Evolutionary conservation across 352 stramenopile species (phyloP).

Genomic region (Pythium oligandrum): DNA sequence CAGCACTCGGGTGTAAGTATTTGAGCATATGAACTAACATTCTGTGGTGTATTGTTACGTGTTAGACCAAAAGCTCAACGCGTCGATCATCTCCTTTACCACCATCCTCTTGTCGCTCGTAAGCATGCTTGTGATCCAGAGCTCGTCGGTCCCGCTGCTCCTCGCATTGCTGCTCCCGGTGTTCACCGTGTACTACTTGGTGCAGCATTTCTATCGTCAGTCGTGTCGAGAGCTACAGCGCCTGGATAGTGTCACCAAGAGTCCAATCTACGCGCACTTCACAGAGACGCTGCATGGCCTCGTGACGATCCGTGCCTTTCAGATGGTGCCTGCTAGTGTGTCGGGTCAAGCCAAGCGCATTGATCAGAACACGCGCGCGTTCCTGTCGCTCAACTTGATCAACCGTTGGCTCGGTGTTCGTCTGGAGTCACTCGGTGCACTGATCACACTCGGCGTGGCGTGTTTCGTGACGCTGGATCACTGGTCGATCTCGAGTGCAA

Average conservation of each 20-base stretch:
- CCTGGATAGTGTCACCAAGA: conserved; percentile 52
- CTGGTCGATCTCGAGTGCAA: conserved; percentile 50
- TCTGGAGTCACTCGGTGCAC: conserved; percentile 77
- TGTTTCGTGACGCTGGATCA: conserved; percentile 80
- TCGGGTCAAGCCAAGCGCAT: conserved; percentile 33
- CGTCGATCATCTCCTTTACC: conserved; percentile 33
- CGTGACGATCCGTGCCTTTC: conserved; percentile 64
- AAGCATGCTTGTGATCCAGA: conserved; percentile 54
- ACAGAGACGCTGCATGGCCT: conserved; percentile 85
- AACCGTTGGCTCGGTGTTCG: conserved; percentile 96
- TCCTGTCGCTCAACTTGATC: conserved; percentile 86
- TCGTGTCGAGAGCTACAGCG: conserved; percentile 68
- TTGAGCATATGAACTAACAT: too few species aligned
- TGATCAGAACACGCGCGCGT: conserved; percentile 79
- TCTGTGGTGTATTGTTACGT: too few species aligned
- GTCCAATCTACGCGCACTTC: conserved; percentile 91
- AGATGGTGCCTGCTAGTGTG: conserved; percentile 36
- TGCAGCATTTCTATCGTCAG: conserved; percentile 62
- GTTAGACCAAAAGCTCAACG: conserved; percentile 57
- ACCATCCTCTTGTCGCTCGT: conserved; percentile 42
- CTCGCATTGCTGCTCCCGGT: conserved; percentile 56
- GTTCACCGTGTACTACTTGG: conserved; percentile 54
- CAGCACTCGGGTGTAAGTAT: too few species aligned
- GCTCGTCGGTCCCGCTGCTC: conserved; percentile 35
- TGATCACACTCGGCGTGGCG: conserved; percentile 90